phyloP scores from a whole-genome alignment of 73 alveolate genomes.

The Durusdinium trenchii region DNA sequence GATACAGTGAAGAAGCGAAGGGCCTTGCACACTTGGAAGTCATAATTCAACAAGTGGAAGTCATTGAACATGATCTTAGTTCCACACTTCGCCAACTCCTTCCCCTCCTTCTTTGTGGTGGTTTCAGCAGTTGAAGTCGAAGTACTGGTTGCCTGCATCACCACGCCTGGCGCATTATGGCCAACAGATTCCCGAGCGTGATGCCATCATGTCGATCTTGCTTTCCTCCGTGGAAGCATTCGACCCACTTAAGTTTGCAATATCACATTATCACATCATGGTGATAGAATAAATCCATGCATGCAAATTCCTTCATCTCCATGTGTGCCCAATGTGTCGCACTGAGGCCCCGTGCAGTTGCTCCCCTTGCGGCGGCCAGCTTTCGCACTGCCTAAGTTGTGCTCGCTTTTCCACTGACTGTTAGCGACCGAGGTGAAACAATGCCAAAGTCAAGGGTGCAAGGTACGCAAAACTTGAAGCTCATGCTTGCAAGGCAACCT shows the following conservation, averaged over 20 bases:
- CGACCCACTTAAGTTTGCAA: too few species aligned
- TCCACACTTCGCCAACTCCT: conserved; percentile 32
- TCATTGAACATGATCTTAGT: background rate
- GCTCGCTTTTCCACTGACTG: background rate
- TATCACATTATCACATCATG: too few species aligned
- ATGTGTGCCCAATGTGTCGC: background rate
- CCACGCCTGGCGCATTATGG: conserved; percentile 11
- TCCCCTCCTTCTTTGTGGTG: background rate
- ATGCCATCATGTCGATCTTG: background rate
- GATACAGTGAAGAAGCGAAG: background rate
- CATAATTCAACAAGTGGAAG: background rate
- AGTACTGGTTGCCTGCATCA: conserved; percentile 13
- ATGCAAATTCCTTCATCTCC: background rate
- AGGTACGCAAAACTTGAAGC: too few species aligned
- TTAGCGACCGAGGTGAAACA: too few species aligned
- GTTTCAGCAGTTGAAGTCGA: conserved; percentile 15
- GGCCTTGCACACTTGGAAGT: too few species aligned
- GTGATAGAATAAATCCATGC: too few species aligned
- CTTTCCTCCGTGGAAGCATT: too few species aligned
- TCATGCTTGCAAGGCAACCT: too few species aligned
- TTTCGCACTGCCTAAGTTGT: conserved; percentile 7
- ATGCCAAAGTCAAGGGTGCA: too few species aligned
- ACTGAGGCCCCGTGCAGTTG: conserved; percentile 41
- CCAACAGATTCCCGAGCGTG: background rate
- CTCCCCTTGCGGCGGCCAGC: conserved; percentile 43